A percentile compares a stretch with the other conserved stretches of the same genome.
Conservation (phyloP, 306 rosid genomes). For the Vicia villosa region DNA sequence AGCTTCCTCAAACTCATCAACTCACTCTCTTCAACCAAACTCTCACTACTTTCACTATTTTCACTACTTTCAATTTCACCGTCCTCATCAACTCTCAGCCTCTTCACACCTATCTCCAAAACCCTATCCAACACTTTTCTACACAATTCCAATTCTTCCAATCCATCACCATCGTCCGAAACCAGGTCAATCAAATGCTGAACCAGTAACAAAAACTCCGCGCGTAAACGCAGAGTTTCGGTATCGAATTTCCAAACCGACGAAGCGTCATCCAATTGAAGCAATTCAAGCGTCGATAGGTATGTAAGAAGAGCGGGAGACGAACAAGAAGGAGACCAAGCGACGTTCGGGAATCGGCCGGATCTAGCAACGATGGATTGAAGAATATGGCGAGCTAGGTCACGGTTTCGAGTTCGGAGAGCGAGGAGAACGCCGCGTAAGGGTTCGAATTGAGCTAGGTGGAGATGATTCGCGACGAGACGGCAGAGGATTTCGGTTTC, state of each 20-base stretch:
- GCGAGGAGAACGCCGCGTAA: slow-evolving; percentile 74
- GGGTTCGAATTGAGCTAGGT: slow-evolving; percentile 87
- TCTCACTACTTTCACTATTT: slow-evolving; percentile 30
- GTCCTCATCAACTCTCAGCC: slow-evolving; percentile 55
- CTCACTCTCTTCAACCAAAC: slow-evolving; percentile 58
- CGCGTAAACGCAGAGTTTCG: slow-evolving; percentile 75
- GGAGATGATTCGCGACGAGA: slow-evolving; percentile 83
- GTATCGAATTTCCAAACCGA: slow-evolving; percentile 71
- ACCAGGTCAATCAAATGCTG: slow-evolving; percentile 74
- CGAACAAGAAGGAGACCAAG: slow-evolving; percentile 74
- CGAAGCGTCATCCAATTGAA: slow-evolving; percentile 66
- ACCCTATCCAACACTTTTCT: slow-evolving; percentile 59
- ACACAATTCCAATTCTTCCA: slow-evolving; percentile 45
- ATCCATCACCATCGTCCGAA: slow-evolving; percentile 28
- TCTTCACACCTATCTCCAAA: slow-evolving; percentile 73
- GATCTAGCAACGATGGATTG: slow-evolving; percentile 83
- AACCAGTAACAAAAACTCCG: slow-evolving; percentile 71
- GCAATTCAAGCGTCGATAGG: slow-evolving; percentile 74
- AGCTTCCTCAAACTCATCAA: slow-evolving; percentile 59
- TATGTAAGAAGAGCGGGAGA: slow-evolving; percentile 80
- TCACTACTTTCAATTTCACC: slow-evolving; percentile 33
- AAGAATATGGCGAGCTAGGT: slow-evolving; percentile 70
- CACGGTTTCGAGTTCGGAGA: slow-evolving; percentile 71
- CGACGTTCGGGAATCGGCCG: slow-evolving; percentile 67
- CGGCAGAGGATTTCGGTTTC: slow-evolving; percentile 85